phyloP scores from a whole-genome alignment of 1,284 basidiomycete genomes.

The Cryptococcus deneoformans region DNA sequence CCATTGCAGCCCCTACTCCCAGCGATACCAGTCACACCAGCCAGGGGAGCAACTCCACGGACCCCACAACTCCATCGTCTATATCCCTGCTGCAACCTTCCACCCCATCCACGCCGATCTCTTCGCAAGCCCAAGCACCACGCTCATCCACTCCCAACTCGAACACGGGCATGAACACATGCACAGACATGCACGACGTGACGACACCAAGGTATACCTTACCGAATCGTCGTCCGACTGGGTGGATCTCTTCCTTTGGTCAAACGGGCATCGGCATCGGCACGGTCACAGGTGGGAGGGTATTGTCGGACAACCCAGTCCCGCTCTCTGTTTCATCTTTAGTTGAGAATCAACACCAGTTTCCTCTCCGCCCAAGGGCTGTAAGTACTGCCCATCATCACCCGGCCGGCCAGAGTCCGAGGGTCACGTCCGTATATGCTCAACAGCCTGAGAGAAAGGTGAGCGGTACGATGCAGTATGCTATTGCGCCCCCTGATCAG shows the following conservation, averaged over 20 bases:
- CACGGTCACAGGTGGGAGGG: background rate
- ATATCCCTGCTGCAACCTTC: background rate
- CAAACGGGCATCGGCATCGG: background rate
- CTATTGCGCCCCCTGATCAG: background rate
- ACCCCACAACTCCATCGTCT: too few relatives aligned
- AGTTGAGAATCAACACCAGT: too few relatives aligned
- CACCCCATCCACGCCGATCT: background rate
- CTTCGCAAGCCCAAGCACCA: background rate
- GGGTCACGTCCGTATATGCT: background rate
- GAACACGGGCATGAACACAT: background rate
- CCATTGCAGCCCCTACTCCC: too few relatives aligned
- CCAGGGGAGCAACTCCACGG: too few relatives aligned
- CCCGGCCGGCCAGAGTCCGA: background rate
- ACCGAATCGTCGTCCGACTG: slow-evolving; percentile 7
- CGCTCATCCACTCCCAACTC: background rate
- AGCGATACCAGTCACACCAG: too few relatives aligned
- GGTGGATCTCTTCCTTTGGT: slow-evolving; percentile 15
- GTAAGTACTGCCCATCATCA: too few relatives aligned
- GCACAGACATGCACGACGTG: background rate
- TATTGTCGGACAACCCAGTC: background rate
- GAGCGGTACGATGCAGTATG: slow-evolving; percentile 17
- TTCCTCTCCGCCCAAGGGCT: too few relatives aligned
- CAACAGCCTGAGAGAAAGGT: slow-evolving; percentile 7
- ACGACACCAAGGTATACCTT: background rate
- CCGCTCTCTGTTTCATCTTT: too few relatives aligned